A percentile compares a stretch with the other conserved stretches of the same genome.
phyloP scores from a whole-genome alignment of 805 yeast species.

The Pichia deserticola region DNA sequence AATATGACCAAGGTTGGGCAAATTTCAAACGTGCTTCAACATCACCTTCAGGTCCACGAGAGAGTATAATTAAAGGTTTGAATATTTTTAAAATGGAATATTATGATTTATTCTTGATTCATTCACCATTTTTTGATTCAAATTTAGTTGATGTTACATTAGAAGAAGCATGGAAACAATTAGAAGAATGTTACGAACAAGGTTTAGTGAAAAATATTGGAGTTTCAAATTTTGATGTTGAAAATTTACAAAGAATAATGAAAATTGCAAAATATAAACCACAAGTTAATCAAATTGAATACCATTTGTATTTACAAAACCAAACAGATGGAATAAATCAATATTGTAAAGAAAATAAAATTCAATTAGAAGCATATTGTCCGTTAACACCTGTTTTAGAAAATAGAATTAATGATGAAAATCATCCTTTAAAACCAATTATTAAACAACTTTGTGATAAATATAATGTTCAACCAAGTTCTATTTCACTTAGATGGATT shows the following conservation, averaged over 20 bases:
- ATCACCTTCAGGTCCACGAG: constrained; percentile 36
- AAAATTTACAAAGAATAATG: constrained; percentile 37
- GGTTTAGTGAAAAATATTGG: constrained; percentile 46
- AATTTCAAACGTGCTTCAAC: constrained; percentile 10
- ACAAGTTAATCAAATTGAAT: constrained; percentile 62
- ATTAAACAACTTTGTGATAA: constrained; percentile 41
- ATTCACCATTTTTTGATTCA: constrained; percentile 43
- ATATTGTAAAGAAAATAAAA: constrained; percentile 41
- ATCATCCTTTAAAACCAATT: constrained; percentile 33
- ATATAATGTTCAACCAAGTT: constrained; percentile 54
- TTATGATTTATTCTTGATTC: constrained; percentile 57
- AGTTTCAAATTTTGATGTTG: constrained; percentile 53
- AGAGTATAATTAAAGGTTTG: constrained; percentile 40
- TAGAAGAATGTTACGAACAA: constrained; percentile 35
- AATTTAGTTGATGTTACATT: constrained; percentile 39
- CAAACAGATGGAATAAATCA: constrained; percentile 51
- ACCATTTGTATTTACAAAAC: constrained; percentile 56
- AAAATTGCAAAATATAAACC: constrained; percentile 42
- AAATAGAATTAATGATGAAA: constrained; percentile 29
- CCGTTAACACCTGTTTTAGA: constrained; percentile 59
- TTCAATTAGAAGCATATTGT: constrained; percentile 55
- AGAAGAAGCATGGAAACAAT: constrained; percentile 43
- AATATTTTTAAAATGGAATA: constrained; percentile 42
- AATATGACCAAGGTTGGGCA: constrained; percentile 40
- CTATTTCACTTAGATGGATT: constrained; percentile 64